Percentiles rank a stretch among this genome's conserved stretches.
Evolutionary conservation across 2,329 filamentous ascomycete genomes (phyloP).

Genomic region (Fusarium sp.): DNA sequence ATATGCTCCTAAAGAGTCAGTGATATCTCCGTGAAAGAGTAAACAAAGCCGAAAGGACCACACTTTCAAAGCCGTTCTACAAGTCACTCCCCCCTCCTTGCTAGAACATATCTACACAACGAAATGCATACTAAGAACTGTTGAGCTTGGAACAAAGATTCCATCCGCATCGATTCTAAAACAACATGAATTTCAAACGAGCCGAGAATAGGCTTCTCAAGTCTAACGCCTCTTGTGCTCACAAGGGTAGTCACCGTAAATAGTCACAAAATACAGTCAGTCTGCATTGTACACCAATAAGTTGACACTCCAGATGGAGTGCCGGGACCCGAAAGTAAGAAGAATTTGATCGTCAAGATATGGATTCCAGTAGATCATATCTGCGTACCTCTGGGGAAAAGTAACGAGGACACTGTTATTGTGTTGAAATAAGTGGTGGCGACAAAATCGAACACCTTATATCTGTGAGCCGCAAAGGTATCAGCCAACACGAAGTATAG

Average conservation of each 20-base stretch:
- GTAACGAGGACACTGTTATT: no score
- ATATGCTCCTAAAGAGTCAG: no score
- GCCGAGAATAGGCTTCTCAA: background rate
- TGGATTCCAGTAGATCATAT: no score
- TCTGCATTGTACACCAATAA: background rate
- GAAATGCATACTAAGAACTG: background rate
- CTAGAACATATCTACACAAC: background rate
- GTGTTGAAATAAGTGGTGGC: no score
- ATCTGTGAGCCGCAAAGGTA: background rate
- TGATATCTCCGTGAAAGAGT: background rate
- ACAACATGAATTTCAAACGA: background rate
- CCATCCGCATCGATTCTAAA: background rate
- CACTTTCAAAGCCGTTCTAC: no score
- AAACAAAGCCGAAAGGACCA: background rate
- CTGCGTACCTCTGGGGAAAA: background rate
- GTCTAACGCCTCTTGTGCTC: background rate
- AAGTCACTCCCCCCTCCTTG: background rate
- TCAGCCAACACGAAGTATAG: no score
- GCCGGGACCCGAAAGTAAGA: background rate
- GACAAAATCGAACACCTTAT: no score
- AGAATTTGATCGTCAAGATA: background rate
- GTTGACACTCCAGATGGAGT: rapidly evolving
- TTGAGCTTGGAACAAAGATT: rapidly evolving
- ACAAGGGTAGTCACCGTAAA: background rate
- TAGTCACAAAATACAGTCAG: background rate